Conservation (phyloP, 805 yeast species). For the Priceomyces melissophilus region DNA sequence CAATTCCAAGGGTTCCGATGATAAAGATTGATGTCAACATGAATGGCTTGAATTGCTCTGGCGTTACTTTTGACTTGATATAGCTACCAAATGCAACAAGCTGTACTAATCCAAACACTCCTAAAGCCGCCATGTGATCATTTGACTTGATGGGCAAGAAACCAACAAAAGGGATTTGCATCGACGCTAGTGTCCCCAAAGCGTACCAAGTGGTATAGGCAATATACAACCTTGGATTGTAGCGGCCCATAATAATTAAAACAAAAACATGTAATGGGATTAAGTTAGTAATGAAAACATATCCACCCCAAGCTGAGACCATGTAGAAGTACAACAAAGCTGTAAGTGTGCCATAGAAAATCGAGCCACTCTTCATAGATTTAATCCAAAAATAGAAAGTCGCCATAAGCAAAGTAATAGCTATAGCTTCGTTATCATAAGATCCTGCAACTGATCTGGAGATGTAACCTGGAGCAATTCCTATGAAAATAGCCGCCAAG, state of each 20-base stretch:
- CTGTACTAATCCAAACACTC: slow-evolving; percentile 94
- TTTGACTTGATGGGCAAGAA: slow-evolving; percentile 94
- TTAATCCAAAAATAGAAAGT: slow-evolving; percentile 96
- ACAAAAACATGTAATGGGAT: slow-evolving; percentile 94
- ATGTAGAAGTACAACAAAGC: slow-evolving; percentile 92
- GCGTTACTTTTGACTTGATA: slow-evolving; percentile 68
- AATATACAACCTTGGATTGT: slow-evolving; percentile 74
- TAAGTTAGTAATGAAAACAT: slow-evolving; percentile 96
- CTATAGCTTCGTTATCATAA: slow-evolving; percentile 98
- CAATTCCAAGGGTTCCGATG: slow-evolving; percentile 60
- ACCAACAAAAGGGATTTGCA: slow-evolving; percentile 99
- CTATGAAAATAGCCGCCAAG: slow-evolving; percentile 90
- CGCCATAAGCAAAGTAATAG: slow-evolving; percentile 91
- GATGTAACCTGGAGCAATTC: slow-evolving; percentile 97
- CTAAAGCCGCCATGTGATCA: slow-evolving; percentile 98
- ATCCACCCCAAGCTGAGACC: slow-evolving; percentile 99
- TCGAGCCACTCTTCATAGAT: slow-evolving; percentile 86
- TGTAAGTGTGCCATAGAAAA: slow-evolving; percentile 76
- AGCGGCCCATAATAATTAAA: slow-evolving; percentile 90
- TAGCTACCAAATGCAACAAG: slow-evolving; percentile 83
- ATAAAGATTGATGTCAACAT: slow-evolving; percentile 56
- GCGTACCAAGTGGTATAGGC: slow-evolving; percentile 97
- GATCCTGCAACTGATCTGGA: slow-evolving; percentile 98
- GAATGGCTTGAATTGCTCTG: slow-evolving; percentile 68
- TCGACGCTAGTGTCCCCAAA: slow-evolving; percentile 94